Conservation (phyloP, 768 basidiomycete genomes). For the Daedalea quercina region DNA sequence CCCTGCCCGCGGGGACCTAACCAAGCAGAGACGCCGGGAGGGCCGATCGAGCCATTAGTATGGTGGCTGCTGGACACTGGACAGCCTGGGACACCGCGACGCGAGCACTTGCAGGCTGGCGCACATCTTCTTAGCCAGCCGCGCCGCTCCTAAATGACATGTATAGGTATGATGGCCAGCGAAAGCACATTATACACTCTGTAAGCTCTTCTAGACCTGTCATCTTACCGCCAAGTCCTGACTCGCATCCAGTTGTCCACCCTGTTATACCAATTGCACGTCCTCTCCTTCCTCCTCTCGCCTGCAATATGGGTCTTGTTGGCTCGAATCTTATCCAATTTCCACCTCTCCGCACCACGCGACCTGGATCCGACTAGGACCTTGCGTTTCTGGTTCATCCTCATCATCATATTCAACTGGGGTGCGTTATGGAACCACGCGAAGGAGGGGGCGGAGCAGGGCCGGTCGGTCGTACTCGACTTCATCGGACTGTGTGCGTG, state of each 20-base stretch:
- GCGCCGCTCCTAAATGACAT: slow-evolving; percentile 20
- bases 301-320: slow-evolving; percentile 55
- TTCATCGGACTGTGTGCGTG: slow-evolving; percentile 74
- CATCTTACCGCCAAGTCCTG: background rate
- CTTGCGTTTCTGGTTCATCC: slow-evolving; percentile 60
- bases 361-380: slow-evolving; percentile 59
- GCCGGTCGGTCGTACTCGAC: slow-evolving; percentile 64
- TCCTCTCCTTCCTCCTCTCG: slow-evolving; percentile 71
- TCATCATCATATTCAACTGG: slow-evolving; percentile 52
- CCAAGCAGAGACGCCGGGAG: too few species aligned
- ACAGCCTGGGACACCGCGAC: background rate
- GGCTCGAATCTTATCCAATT: slow-evolving; percentile 52
- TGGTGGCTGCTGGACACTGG: too few species aligned
- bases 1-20: too few species aligned
- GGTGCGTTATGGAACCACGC: slow-evolving; percentile 59
- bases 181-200: slow-evolving; percentile 24
- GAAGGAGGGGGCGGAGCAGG: slow-evolving; percentile 42
- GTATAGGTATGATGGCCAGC: slow-evolving; percentile 25
- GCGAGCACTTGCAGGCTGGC: background rate
- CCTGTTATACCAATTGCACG: slow-evolving; percentile 66
- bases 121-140: background rate
- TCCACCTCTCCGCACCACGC: slow-evolving; percentile 59
- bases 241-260: slow-evolving; percentile 50
- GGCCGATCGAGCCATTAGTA: too few species aligned
- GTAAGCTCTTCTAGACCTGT: slow-evolving; percentile 10